phyloP scores from a whole-genome alignment of 257 asterid species.

The Fraxinus quadrangulata region DNA sequence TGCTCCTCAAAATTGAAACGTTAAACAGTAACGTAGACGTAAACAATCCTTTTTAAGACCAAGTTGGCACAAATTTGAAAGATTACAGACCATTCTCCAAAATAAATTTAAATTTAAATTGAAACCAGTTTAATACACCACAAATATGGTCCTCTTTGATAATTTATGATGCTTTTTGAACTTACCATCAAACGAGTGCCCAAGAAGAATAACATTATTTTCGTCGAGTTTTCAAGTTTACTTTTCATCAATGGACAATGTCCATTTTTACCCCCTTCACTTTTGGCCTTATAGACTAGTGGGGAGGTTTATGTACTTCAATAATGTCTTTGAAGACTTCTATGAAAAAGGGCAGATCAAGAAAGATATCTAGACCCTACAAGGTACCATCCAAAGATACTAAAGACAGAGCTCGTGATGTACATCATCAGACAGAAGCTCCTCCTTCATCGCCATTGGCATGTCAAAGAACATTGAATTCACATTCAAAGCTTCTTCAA shows the following conservation, averaged over 20 bases:
- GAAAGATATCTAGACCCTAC: not conserved
- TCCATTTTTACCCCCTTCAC: not conserved
- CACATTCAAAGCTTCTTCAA: slow-evolving; percentile 39
- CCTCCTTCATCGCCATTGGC: slow-evolving; percentile 30
- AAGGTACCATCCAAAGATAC: not conserved
- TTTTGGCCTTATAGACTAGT: not conserved
- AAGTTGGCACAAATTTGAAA: too few species aligned
- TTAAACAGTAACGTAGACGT: too few species aligned
- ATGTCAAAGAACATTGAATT: slow-evolving; percentile 33
- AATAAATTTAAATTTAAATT: too few species aligned
- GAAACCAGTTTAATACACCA: too few species aligned
- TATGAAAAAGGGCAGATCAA: not conserved
- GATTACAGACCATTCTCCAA: too few species aligned
- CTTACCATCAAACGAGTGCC: too few species aligned
- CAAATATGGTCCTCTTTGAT: too few species aligned
- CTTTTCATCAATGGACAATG: not conserved
- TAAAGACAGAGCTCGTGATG: not conserved
- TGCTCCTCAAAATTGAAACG: too few species aligned
- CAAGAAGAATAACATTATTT: not conserved
- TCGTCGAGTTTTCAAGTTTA: not conserved
- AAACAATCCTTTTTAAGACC: too few species aligned
- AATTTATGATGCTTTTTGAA: too few species aligned
- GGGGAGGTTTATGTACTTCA: not conserved
- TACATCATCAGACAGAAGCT: slow-evolving; percentile 32
- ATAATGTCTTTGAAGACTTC: not conserved